Evolutionary conservation across 208 protist genomes (phyloP), one percentile per base, ranked within the genome.

Genomic region (Leishmania braziliensis): DNA sequence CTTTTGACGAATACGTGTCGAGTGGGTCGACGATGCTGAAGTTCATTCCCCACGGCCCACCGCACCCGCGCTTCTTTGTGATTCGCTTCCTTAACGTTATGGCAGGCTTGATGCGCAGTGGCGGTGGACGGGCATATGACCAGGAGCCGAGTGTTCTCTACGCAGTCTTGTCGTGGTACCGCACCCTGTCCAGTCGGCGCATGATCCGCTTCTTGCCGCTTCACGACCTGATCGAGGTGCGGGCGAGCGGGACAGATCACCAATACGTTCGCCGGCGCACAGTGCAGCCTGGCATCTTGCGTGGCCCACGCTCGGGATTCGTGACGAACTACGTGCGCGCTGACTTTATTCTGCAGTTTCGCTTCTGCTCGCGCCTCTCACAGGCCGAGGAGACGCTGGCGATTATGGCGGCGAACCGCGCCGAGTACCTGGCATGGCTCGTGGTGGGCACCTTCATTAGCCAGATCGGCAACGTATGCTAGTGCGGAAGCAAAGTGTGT

Each of bases 381-480:
- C 80, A 70, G 29, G 89, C 71, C 2, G 89, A 93, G 76, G 90
- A 95, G 74, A 69, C 81, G 56, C 54, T 95, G 46, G 90, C 90
- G 54, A 80, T 93, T 9, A 87, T 88, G 73, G 84, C 90, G 23
- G 81, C 85, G 4, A 88, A 90, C 85, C 87, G 83, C 39, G 81
- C 82, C 5, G 79, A 91, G 62, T 90, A 90, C 69, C 29, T 92
- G 20, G 88, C 92, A 1, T 93, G 90, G 89, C 78, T 85, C n/a
- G 90, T 95, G n/a, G 86, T 95, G 36, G 85, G 80, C 2, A 81
- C 90, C n/a, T 95, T 91, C 63, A 87, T 95, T 73, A 86, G 86
- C 48, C 86, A 85, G 39, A 81, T 92, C 23, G 88, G 91, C 8
- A 36, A 74, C 29, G 18, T 53, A 16, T 48, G n/a, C 54, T 77